phyloP scores from a whole-genome alignment of 768 basidiomycete species.

The Tephrocybe rancida region DNA sequence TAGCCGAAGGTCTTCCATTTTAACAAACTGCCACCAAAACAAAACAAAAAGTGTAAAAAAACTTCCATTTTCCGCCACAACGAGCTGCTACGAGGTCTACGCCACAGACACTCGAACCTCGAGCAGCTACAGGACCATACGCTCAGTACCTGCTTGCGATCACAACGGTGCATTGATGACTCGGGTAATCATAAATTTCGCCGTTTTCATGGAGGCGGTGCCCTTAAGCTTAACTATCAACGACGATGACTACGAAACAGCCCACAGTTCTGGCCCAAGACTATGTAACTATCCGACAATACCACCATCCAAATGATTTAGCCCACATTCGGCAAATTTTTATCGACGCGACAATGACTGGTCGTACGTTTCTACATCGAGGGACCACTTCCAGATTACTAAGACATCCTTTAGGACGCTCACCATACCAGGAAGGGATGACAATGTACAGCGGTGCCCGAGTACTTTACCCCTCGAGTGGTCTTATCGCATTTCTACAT shows the following conservation, averaged over 20 bases:
- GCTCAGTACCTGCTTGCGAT: background rate
- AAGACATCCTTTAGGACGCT: constrained; percentile 2
- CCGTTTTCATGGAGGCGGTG: background rate
- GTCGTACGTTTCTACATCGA: background rate
- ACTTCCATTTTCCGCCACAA: no score
- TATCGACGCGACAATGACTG: constrained; percentile 12
- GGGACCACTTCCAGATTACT: background rate
- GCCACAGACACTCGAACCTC: no score
- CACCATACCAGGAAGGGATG: constrained; percentile 13
- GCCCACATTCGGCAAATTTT: constrained; percentile 8
- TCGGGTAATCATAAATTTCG: no score
- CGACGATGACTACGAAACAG: background rate
- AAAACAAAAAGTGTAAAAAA: no score
- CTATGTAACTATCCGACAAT: constrained; percentile 6
- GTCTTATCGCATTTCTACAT: background rate
- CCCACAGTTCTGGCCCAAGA: background rate
- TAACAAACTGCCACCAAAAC: no score
- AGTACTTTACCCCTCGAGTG: background rate
- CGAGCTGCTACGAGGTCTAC: no score
- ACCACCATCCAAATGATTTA: constrained; percentile 14
- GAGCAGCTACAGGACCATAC: no score
- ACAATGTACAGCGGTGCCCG: background rate
- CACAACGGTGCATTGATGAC: background rate
- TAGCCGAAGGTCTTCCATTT: no score
- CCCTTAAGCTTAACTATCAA: background rate